Conservation (phyloP, 1,284 basidiomycete species). For the Apiotrichum laibachii region DNA sequence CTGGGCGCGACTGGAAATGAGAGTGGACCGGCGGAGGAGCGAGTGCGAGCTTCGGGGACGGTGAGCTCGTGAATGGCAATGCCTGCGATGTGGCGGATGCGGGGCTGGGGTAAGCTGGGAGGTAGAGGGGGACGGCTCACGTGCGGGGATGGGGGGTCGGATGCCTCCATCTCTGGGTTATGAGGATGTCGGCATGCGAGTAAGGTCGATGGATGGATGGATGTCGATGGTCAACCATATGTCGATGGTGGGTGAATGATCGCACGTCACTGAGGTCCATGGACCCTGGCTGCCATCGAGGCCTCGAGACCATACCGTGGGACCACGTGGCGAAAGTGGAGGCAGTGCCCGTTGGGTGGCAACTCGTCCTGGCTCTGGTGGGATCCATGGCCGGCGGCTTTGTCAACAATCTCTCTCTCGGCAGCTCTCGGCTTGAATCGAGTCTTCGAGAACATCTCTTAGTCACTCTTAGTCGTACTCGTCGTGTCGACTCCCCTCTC, state of each 20-base stretch:
- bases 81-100: slow-evolving; percentile 41
- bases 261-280: not conserved
- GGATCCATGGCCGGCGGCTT: too few relatives aligned
- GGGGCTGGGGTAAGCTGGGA: slow-evolving; percentile 14
- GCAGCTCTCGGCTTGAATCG: too few relatives aligned
- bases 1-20: not conserved
- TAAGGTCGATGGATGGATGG: not conserved
- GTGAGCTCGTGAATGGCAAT: slow-evolving; percentile 46
- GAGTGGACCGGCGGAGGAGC: not conserved
- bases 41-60: slow-evolving; percentile 20
- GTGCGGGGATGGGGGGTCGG: not conserved
- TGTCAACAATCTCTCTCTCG: not conserved
- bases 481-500: not conserved
- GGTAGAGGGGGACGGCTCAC: not conserved
- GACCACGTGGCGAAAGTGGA: too few relatives aligned
- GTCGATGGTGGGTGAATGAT: too few relatives aligned
- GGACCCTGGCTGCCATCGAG: not conserved
- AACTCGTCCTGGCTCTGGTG: too few relatives aligned
- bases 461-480: not conserved
- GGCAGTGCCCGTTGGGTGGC: too few relatives aligned
- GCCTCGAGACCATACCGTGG: too few relatives aligned
- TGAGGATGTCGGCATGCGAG: not conserved
- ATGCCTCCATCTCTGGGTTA: too few relatives aligned
- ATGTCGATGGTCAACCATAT: not conserved
- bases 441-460: too few relatives aligned